Evolutionary conservation across 495 filamentous ascomycete genomes (phyloP).

Genomic region (Cenococcum geophilum): DNA sequence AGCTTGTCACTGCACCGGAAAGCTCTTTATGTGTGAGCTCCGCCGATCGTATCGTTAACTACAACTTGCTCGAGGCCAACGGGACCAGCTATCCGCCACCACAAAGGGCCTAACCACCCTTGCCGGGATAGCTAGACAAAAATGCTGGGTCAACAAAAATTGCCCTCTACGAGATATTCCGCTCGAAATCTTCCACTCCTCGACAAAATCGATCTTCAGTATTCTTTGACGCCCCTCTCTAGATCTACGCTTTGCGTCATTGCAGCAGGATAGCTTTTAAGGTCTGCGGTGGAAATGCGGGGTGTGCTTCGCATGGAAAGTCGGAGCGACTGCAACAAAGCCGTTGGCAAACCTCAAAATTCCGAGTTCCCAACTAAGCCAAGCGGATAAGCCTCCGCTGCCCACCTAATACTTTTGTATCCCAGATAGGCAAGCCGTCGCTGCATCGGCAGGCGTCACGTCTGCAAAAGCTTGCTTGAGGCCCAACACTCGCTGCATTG

Average conservation of each 20-base stretch:
- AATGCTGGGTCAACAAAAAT: conserved; percentile 2
- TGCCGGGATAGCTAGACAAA: neutral
- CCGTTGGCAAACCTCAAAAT: neutral
- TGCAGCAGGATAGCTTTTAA: neutral
- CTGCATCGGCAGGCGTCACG: too few species aligned
- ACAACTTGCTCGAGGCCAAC: neutral
- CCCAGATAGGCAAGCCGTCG: too few species aligned
- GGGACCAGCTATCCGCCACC: neutral
- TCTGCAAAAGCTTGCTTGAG: too few species aligned
- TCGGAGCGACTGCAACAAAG: neutral
- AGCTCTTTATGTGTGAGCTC: neutral
- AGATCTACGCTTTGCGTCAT: neutral
- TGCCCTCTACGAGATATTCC: neutral
- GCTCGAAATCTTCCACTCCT: neutral
- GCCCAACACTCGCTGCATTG: too few species aligned
- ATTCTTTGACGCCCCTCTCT: neutral
- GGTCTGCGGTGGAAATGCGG: neutral
- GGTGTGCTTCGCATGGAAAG: neutral
- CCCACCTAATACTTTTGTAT: too few species aligned
- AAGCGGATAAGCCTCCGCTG: neutral
- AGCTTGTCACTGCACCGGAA: neutral
- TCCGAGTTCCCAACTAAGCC: neutral
- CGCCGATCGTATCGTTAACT: neutral
- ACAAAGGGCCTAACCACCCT: neutral
- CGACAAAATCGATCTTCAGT: neutral